Evolutionary conservation across 2,329 filamentous ascomycete genomes (phyloP).

Genomic region (Mycocentrospora acerina): DNA sequence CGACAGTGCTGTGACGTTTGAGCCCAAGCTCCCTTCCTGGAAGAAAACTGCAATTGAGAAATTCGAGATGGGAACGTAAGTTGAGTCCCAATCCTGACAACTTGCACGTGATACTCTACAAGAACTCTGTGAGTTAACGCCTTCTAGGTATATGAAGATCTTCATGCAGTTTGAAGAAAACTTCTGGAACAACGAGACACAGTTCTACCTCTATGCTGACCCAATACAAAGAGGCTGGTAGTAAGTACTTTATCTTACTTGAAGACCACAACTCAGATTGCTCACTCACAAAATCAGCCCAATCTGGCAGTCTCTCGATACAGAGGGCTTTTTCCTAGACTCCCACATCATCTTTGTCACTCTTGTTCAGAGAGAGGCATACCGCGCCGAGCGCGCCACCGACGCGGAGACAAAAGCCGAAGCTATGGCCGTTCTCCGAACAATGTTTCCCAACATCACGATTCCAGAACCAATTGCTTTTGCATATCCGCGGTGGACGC

Average conservation of each 20-base stretch:
- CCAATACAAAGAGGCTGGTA: slow-evolving; percentile 54
- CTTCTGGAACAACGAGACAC: slow-evolving; percentile 62
- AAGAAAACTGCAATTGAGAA: slow-evolving; percentile 64
- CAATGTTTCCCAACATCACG: slow-evolving; percentile 61
- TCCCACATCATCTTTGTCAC: slow-evolving; percentile 69
- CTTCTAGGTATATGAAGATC: slow-evolving; percentile 73
- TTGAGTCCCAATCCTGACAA: too few relatives aligned
- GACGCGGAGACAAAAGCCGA: slow-evolving; percentile 60
- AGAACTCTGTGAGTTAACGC: too few relatives aligned
- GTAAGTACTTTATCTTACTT: too few relatives aligned
- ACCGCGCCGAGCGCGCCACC: slow-evolving; percentile 60
- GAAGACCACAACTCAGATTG: too few relatives aligned
- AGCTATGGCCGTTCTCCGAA: slow-evolving; percentile 57
- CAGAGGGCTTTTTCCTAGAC: slow-evolving; percentile 58
- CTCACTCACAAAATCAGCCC: too few relatives aligned
- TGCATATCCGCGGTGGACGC: slow-evolving; percentile 62
- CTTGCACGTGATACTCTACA: too few relatives aligned
- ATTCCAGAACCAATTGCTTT: slow-evolving; percentile 64
- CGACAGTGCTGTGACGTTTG: slow-evolving; percentile 59
- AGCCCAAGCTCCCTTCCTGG: slow-evolving; percentile 62
- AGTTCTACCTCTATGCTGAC: slow-evolving; percentile 58
- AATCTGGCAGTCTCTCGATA: slow-evolving; percentile 64
- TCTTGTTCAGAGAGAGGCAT: slow-evolving; percentile 58
- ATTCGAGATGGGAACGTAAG: slow-evolving; percentile 70
- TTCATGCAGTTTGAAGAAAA: slow-evolving; percentile 68